These are phyloP conservation scores for Phytophthora ramorum DNA, from an alignment of 352 stramenopile species.

Conservation along the genomic window DNA sequence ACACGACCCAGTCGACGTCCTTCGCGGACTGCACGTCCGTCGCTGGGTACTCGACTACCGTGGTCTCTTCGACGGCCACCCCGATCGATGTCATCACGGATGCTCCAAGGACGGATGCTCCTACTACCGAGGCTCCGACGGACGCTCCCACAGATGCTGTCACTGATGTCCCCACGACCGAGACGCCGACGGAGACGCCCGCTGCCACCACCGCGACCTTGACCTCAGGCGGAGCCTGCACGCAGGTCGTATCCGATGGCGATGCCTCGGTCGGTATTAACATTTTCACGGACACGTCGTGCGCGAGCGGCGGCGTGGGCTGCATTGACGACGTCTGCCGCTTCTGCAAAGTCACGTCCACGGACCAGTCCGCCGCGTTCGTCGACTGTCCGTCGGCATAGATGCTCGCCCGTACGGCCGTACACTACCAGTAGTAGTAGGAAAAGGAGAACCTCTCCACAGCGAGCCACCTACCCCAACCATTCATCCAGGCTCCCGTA, in stretches of 20 bases:
- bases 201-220: neutral
- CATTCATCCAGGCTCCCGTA: neutral
- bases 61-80: neutral
- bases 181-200: constrained; percentile 13
- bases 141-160: neutral
- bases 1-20: constrained; percentile 27
- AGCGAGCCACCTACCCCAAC: neutral
- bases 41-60: constrained; percentile 6
- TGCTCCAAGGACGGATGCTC: neutral
- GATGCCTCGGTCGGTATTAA: constrained; percentile 36
- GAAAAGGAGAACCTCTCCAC: neutral
- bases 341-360: constrained; percentile 35
- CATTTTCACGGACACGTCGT: constrained; percentile 37
- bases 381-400: constrained; percentile 29
- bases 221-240: constrained; percentile 12
- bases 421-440: neutral
- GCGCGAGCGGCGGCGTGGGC: constrained; percentile 23
- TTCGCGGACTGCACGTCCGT: constrained; percentile 31
- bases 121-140: neutral
- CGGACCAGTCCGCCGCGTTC: constrained; percentile 34
- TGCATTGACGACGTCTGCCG: constrained; percentile 31
- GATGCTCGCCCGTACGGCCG: neutral
- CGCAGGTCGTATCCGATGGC: constrained; percentile 25
- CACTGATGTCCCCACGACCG: neutral
- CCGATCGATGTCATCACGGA: constrained; percentile 3